Evolutionary conservation across 495 filamentous ascomycete species (phyloP).

Genomic region (Hypoxylon crocopeplum): DNA sequence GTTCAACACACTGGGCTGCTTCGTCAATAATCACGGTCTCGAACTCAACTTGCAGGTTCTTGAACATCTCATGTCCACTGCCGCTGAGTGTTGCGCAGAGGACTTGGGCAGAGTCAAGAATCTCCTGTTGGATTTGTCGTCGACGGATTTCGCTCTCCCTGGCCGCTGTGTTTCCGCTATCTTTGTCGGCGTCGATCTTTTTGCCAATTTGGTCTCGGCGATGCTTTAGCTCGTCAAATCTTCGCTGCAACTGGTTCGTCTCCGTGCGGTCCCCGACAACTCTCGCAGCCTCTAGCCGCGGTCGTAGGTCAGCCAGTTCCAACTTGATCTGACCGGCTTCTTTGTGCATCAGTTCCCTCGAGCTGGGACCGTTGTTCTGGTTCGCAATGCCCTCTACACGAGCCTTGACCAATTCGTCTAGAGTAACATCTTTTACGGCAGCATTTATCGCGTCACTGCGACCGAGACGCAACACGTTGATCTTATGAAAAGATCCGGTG

Average conservation of each 20-base stretch:
- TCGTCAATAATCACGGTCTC: conserved; percentile 99
- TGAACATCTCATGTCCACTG: conserved; percentile 97
- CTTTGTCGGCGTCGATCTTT: conserved; percentile 83
- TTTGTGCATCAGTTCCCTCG: conserved; percentile 79
- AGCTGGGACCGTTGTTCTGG: conserved; percentile 59
- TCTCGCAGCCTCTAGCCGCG: conserved; percentile 73
- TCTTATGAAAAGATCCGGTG: conserved; percentile 70
- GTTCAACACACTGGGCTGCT: conserved; percentile 95
- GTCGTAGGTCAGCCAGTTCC: conserved; percentile 69
- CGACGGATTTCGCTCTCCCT: conserved; percentile 86
- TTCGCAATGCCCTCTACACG: conserved; percentile 63
- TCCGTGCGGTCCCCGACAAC: conserved; percentile 63
- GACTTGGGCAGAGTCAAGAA: conserved; percentile 87
- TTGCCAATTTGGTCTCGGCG: conserved; percentile 74
- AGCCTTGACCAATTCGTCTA: conserved; percentile 87
- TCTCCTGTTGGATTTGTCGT: conserved; percentile 84
- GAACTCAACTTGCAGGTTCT: conserved; percentile 91
- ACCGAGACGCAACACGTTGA: conserved; percentile 89
- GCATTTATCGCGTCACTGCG: conserved; percentile 91
- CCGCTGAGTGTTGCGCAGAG: conserved; percentile 95
- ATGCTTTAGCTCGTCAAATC: conserved; percentile 79
- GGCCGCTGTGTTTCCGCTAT: conserved; percentile 75
- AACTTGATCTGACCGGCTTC: conserved; percentile 80
- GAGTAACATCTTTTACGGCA: conserved; percentile 87
- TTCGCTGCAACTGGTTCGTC: conserved; percentile 69